A percentile compares a stretch with the other conserved stretches of the same genome.
Conservation (phyloP, 192 early-diverging fungal genomes). For the Backusella tarrabulga region DNA sequence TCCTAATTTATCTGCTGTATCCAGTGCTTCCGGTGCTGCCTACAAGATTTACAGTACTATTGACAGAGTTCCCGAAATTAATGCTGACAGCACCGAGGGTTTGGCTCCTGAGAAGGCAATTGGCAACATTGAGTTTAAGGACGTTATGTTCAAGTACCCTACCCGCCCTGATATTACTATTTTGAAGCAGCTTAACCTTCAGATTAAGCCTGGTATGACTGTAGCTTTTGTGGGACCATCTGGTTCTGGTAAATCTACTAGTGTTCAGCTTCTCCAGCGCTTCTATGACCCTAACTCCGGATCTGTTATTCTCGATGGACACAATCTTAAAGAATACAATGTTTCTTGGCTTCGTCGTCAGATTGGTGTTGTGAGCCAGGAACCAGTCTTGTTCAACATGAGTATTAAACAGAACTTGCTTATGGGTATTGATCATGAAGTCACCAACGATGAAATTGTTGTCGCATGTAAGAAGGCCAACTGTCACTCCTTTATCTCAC, state of each 20-base stretch:
- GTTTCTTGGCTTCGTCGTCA: constrained; percentile 78
- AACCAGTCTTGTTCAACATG: constrained; percentile 81
- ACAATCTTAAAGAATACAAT: constrained; percentile 71
- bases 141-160: constrained; percentile 83
- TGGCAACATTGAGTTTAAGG: constrained; percentile 74
- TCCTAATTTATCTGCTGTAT: constrained; percentile 67
- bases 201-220: constrained; percentile 68
- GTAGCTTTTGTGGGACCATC: constrained; percentile 86
- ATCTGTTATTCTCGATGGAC: constrained; percentile 68
- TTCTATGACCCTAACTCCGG: constrained; percentile 71
- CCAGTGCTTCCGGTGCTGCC: constrained; percentile 75
- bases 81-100: constrained; percentile 48
- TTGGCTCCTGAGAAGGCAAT: constrained; percentile 40
- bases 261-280: constrained; percentile 76
- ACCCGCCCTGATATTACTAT: constrained; percentile 78
- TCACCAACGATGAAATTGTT: constrained; percentile 67
- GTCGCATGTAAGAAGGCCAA: constrained; percentile 67
- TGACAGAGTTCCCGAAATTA: constrained; percentile 76
- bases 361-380: constrained; percentile 88
- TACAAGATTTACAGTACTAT: constrained; percentile 74
- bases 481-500: constrained; percentile 78
- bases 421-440: constrained; percentile 53
- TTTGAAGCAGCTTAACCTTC: constrained; percentile 68
- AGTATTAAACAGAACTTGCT: constrained; percentile 79
- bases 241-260: constrained; percentile 85